A percentile compares a stretch with the other conserved stretches of the same genome.
Conservation (phyloP, 345 rosid species). For the Syzygium grande region DNA sequence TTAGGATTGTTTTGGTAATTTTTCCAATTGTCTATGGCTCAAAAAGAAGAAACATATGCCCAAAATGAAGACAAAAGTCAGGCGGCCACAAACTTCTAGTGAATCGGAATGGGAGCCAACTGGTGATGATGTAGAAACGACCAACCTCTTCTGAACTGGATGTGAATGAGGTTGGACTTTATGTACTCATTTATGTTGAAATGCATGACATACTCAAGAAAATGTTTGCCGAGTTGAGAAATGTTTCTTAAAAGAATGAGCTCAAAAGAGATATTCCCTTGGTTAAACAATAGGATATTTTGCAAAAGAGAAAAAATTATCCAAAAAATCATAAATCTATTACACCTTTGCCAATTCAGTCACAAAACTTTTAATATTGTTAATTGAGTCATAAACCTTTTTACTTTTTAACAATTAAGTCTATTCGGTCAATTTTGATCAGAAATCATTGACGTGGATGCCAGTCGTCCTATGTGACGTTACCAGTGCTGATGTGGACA, state of each 20-base stretch:
- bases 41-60: background rate
- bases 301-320: background rate
- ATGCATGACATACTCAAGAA: background rate
- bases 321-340: background rate
- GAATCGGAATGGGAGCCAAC: background rate
- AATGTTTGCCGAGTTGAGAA: background rate
- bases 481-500: too few relatives aligned
- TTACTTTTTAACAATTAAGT: too few relatives aligned
- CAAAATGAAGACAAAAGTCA: background rate
- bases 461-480: too few relatives aligned
- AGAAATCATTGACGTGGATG: too few relatives aligned
- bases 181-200: background rate
- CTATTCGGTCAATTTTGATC: too few relatives aligned
- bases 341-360: fast-evolving
- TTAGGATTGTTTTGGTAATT: too few relatives aligned
- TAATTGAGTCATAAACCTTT: fast-evolving
- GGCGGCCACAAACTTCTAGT: background rate
- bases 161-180: background rate
- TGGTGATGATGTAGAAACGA: background rate
- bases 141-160: background rate
- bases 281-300: background rate
- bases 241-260: background rate
- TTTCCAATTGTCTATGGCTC: background rate
- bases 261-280: background rate
- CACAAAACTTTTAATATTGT: background rate